These are phyloP conservation scores for Pichia sp. DNA, from an alignment of 1,139 yeast species.

Conservation along the genomic window DNA sequence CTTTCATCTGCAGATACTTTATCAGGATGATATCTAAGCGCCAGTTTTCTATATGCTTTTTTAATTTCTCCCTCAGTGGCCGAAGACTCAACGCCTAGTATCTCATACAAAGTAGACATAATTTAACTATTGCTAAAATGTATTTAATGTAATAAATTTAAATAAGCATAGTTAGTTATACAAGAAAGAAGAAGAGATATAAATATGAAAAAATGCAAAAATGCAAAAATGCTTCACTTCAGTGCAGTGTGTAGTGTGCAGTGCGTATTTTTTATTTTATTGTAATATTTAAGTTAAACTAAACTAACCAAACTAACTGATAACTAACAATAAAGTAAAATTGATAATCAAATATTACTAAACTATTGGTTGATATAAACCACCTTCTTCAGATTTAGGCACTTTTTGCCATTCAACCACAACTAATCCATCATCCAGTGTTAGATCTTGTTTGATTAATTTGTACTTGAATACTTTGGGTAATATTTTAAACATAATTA, in stretches of 20 bases:
- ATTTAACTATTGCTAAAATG: too few relatives aligned
- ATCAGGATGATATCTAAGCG: conserved; percentile 93
- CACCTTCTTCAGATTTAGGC: background rate
- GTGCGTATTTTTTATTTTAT: too few relatives aligned
- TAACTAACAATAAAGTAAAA: too few relatives aligned
- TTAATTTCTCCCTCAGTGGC: conserved; percentile 81
- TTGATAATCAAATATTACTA: too few relatives aligned
- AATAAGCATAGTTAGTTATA: background rate
- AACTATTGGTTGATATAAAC: conserved; percentile 1
- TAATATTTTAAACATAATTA: conserved; percentile 35
- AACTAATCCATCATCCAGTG: conserved; percentile 43
- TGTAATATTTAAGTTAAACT: too few relatives aligned
- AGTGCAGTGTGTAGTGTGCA: background rate
- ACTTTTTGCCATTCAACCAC: conserved; percentile 39
- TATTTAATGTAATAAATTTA: background rate
- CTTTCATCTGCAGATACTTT: conserved; percentile 52
- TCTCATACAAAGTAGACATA: conserved; percentile 51
- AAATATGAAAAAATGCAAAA: too few relatives aligned
- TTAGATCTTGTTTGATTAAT: conserved; percentile 33
- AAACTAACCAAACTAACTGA: too few relatives aligned
- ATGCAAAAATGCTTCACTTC: too few relatives aligned
- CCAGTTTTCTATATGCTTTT: conserved; percentile 89
- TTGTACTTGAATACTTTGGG: conserved; percentile 40
- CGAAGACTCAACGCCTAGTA: conserved; percentile 68
- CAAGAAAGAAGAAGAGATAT: background rate